Conservation (phyloP, 2,329 filamentous ascomycete genomes). For the Anthostomella pinea region DNA sequence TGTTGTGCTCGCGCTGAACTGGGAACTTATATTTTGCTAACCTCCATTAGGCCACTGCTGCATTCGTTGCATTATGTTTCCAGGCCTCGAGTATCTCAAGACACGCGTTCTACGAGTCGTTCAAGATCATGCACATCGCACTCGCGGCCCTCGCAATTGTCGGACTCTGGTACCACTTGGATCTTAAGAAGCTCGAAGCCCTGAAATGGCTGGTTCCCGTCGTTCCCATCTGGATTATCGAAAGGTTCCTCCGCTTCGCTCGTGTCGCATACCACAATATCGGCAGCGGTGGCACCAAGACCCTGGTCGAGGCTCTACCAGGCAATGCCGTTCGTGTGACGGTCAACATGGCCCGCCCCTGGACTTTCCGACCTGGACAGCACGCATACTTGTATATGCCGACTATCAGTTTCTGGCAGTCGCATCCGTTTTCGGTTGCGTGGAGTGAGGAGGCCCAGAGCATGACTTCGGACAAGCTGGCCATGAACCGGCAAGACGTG, state of each 20-base stretch:
- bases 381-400: slow-evolving; percentile 81
- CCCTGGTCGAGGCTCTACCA: slow-evolving; percentile 71
- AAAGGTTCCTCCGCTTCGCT: slow-evolving; percentile 58
- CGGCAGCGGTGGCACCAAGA: slow-evolving; percentile 63
- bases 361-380: slow-evolving; percentile 71
- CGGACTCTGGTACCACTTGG: slow-evolving; percentile 65
- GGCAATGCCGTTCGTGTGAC: slow-evolving; percentile 74
- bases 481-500: slow-evolving; percentile 58
- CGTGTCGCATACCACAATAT: slow-evolving; percentile 65
- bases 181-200: slow-evolving; percentile 53
- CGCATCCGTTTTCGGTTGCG: slow-evolving; percentile 75
- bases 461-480: slow-evolving; percentile 50
- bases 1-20: slow-evolving; percentile 29
- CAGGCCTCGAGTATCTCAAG: slow-evolving; percentile 69
- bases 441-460: slow-evolving; percentile 68
- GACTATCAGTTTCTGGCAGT: slow-evolving; percentile 67
- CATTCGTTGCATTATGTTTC: slow-evolving; percentile 61
- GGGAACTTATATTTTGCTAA: slow-evolving; percentile 11
- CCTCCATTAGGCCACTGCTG: slow-evolving; percentile 48
- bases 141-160: slow-evolving; percentile 58
- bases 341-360: slow-evolving; percentile 71
- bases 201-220: slow-evolving; percentile 59
- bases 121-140: slow-evolving; percentile 69
- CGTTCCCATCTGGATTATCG: slow-evolving; percentile 64
- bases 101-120: slow-evolving; percentile 77